Evolutionary conservation across 805 yeast species (phyloP).

Genomic region (Debaryomyces tyrocola): DNA sequence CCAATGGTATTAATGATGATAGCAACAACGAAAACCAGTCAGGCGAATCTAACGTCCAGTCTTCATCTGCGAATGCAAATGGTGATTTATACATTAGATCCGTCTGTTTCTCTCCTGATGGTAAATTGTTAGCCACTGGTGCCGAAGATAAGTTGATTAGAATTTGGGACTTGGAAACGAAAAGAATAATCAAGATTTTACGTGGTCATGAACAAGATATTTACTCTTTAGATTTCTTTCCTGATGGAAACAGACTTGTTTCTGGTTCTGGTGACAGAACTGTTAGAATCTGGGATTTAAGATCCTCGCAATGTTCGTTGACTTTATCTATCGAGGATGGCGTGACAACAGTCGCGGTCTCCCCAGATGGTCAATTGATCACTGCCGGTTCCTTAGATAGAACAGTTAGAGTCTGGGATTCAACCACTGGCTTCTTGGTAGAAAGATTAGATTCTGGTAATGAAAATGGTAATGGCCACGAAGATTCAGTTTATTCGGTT

Average conservation of each 20-base stretch:
- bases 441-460: conserved; percentile 90
- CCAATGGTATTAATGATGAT: conserved; percentile 42
- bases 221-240: conserved; percentile 91
- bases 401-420: conserved; percentile 96
- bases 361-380: conserved; percentile 90
- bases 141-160: conserved; percentile 88
- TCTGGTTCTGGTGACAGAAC: conserved; percentile 97
- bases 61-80: conserved; percentile 47
- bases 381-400: conserved; percentile 97
- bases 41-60: conserved; percentile 29
- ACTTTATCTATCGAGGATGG: conserved; percentile 95
- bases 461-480: conserved; percentile 89
- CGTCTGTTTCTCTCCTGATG: conserved; percentile 94
- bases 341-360: conserved; percentile 95
- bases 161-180: conserved; percentile 90
- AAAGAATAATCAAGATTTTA: conserved; percentile 80
- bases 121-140: conserved; percentile 88
- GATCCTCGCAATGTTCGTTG: conserved; percentile 83
- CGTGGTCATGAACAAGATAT: conserved; percentile 97
- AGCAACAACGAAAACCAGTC: conserved; percentile 40
- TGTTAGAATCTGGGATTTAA: conserved; percentile 94
- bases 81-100: conserved; percentile 92
- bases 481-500: conserved; percentile 92
- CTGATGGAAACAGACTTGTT: conserved; percentile 89
- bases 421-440: conserved; percentile 85